Evolutionary conservation across 2,329 filamentous ascomycete genomes (phyloP), one percentile per base, ranked within the genome.

Genomic region (Alternaria hordeiaustralica): DNA sequence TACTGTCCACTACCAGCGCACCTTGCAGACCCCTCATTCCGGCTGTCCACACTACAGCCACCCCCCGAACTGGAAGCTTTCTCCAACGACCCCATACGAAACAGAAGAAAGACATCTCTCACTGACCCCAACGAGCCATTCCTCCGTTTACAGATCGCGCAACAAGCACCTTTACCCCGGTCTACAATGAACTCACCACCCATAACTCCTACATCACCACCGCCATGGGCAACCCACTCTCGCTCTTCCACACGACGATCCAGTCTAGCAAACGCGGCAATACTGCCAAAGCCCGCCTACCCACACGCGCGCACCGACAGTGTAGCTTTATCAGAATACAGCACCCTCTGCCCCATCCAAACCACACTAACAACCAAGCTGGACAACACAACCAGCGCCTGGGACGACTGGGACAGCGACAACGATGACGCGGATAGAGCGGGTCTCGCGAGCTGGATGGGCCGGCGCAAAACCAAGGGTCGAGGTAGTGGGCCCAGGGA

Each of bases 391-490:
- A 74, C 64, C 4, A 76, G 73, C n/a, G 78, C 75, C 41, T 79
- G 78, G 78, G 77, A 79, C 26, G 75, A 78, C 50, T 78, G 74
- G 70, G 76, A 79, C 53, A 76, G 71, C n/a, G 76, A 78, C 18
- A 67, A 67, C 26, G 71, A 67, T 1, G 74, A 75, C 33, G 71
- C 66, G n/a, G 74, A 77, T 55, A 76, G 75, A 51, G 69, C 69
- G 0, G 71, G 77, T 9, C 61, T 79, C 10, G 68, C 76, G 15
- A 67, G 70, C 18, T 76, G 74, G 74, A 68, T 67, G 60, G 65
- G 68, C 21, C 64, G 59, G 18, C 55, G 59, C 20, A 61, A 50
- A 58, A 60, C 20, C 12, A 64, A 53, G 56, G 64, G 60, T 20
- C 55, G 60, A 36, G 50, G 11, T 10, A 23, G 36, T 10, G 51